phyloP scores from a whole-genome alignment of 352 stramenopile genomes.

The Globisporangium orthogonon region DNA sequence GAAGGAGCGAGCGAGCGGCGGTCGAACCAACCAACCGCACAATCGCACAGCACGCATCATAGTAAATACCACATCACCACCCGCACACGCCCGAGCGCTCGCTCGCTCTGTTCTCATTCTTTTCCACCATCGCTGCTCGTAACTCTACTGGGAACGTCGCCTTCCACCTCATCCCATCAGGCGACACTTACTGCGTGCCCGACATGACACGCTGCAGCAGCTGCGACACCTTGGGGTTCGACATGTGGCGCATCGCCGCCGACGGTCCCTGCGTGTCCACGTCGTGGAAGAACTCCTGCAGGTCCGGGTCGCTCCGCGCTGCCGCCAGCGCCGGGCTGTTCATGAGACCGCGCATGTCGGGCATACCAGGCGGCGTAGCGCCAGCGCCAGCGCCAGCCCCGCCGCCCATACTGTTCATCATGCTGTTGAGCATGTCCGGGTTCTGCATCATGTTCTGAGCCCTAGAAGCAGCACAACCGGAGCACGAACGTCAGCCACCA shows the following conservation, averaged over 20 bases:
- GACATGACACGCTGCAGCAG: slow-evolving; percentile 71
- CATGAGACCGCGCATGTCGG: slow-evolving; percentile 60
- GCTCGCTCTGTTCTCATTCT: too few relatives aligned
- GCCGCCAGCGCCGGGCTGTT: slow-evolving; percentile 73
- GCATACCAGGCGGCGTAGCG: slow-evolving; percentile 29
- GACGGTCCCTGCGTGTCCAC: slow-evolving; percentile 70
- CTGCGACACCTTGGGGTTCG: slow-evolving; percentile 80
- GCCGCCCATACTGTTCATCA: slow-evolving; percentile 65
- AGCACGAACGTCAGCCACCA: neutral
- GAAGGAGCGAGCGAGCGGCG: too few relatives aligned
- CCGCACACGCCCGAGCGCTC: too few relatives aligned
- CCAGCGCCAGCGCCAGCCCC: slow-evolving; percentile 9
- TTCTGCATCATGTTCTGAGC: slow-evolving; percentile 90
- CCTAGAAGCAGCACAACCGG: slow-evolving; percentile 13
- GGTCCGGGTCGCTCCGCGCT: slow-evolving; percentile 60
- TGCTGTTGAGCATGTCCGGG: slow-evolving; percentile 64
- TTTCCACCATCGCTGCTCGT: too few relatives aligned
- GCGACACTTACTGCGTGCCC: slow-evolving; percentile 32
- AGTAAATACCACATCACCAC: neutral
- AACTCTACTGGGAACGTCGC: neutral
- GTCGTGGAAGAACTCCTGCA: slow-evolving; percentile 79
- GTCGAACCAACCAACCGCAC: too few relatives aligned
- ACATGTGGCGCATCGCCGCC: slow-evolving; percentile 83
- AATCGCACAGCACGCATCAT: neutral
- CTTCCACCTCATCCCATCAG: too few relatives aligned